Evolutionary conservation across 208 protist species (phyloP).

Genomic region (Spongospora subterranea): DNA sequence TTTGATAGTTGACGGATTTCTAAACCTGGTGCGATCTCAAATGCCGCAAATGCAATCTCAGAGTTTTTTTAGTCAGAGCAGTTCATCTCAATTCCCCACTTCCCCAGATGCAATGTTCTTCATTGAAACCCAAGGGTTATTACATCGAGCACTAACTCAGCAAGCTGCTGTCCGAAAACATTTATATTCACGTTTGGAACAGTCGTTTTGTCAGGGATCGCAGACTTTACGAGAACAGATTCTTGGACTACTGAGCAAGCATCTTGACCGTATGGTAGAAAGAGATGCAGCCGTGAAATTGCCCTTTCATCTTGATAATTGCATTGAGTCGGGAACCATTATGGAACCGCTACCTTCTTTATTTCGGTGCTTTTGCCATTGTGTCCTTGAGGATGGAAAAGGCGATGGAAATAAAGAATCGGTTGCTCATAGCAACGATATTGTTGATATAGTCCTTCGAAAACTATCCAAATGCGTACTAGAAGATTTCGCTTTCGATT

Average conservation of each 20-base stretch:
- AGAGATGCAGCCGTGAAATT: background rate
- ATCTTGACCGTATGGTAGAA: background rate
- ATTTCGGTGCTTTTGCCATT: background rate
- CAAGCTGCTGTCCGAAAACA: background rate
- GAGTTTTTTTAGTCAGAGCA: background rate
- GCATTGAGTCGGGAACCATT: background rate
- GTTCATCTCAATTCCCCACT: background rate
- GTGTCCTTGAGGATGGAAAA: background rate
- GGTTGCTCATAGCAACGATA: background rate
- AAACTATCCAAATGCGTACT: background rate
- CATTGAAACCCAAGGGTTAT: background rate
- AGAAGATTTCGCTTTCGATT: background rate
- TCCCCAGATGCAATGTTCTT: background rate
- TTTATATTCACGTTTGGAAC: background rate
- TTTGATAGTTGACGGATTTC: background rate
- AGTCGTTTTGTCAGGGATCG: background rate
- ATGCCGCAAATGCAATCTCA: background rate
- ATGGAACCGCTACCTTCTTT: background rate
- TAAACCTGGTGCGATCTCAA: background rate
- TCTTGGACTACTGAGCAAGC: background rate
- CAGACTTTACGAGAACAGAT: background rate
- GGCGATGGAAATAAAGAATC: background rate
- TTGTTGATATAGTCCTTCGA: background rate
- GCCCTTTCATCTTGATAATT: background rate
- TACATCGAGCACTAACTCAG: background rate